Evolutionary conservation across 768 basidiomycete species (phyloP).

Genomic region (Russula brevipes): DNA sequence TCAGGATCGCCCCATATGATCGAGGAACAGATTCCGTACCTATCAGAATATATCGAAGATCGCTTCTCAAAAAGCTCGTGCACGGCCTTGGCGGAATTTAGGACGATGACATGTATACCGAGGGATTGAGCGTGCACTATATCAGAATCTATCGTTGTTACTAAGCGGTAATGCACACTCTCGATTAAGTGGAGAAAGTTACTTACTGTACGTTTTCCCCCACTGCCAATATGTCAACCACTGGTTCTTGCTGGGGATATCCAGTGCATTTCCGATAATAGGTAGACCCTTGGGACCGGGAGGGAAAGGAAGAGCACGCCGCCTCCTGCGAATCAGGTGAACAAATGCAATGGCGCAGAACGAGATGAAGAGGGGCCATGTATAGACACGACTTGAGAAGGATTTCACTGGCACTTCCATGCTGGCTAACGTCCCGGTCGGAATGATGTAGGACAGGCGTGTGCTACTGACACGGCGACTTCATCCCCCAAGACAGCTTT

Average conservation of each 20-base stretch:
- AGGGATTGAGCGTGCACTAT: constrained; percentile 20
- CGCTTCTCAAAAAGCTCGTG: constrained; percentile 25
- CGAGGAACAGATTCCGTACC: constrained; percentile 1
- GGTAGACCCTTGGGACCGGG: constrained; percentile 28
- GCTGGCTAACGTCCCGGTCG: background rate
- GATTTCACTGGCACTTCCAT: background rate
- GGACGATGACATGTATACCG: constrained; percentile 20
- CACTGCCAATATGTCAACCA: constrained; percentile 26
- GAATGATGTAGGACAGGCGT: background rate
- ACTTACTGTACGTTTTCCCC: constrained; percentile 25
- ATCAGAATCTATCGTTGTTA: constrained; percentile 16
- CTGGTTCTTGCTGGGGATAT: constrained; percentile 24
- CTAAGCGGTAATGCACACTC: background rate
- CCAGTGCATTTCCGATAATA: constrained; percentile 26
- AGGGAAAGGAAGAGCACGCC: constrained; percentile 21
- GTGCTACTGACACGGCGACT: background rate
- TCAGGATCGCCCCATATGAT: background rate
- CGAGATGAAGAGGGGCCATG: constrained; percentile 1
- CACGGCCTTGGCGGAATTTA: constrained; percentile 37
- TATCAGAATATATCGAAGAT: constrained; percentile 24
- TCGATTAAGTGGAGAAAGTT: background rate
- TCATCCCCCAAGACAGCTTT: background rate
- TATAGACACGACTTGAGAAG: background rate
- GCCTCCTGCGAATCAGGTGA: constrained; percentile 3
- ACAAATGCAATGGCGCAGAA: constrained; percentile 2